Conservation (phyloP, 192 early-diverging fungal species). For the Linnemannia elongata region DNA sequence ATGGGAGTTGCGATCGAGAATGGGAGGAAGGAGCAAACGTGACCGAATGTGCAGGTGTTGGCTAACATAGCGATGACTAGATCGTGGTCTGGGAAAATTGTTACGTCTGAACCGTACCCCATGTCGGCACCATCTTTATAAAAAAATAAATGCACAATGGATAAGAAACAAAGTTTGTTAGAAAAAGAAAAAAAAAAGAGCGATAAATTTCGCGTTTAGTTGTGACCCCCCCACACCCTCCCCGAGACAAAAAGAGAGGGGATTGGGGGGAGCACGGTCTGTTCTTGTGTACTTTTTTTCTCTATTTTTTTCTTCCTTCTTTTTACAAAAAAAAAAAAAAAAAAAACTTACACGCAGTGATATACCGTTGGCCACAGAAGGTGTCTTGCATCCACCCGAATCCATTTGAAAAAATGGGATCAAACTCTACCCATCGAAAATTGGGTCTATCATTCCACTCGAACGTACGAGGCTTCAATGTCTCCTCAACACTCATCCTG, state of each 20-base stretch:
- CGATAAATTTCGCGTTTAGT: no score
- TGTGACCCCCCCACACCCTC: no score
- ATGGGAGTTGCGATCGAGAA: not conserved
- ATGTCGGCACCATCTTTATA: not conserved
- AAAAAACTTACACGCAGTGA: no score
- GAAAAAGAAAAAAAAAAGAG: no score
- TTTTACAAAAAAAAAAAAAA: no score
- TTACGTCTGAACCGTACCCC: not conserved
- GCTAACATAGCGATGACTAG: not conserved
- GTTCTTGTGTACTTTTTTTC: no score
- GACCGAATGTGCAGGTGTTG: not conserved
- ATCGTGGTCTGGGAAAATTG: constrained; percentile 3
- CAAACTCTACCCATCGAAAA: not conserved
- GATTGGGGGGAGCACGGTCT: no score
- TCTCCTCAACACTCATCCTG: not conserved
- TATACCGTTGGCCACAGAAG: constrained; percentile 1
- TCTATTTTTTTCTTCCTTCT: no score
- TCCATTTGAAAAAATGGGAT: constrained; percentile 6
- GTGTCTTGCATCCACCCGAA: constrained; percentile 25
- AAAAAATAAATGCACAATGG: not conserved
- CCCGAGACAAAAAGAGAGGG: no score
- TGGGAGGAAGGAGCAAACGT: not conserved
- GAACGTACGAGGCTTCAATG: not conserved
- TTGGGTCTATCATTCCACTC: no score
- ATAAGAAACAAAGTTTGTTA: no score